Base-by-base conservation (phyloP, 163 green algal species). In the Scenedesmus sp. region DNA sequence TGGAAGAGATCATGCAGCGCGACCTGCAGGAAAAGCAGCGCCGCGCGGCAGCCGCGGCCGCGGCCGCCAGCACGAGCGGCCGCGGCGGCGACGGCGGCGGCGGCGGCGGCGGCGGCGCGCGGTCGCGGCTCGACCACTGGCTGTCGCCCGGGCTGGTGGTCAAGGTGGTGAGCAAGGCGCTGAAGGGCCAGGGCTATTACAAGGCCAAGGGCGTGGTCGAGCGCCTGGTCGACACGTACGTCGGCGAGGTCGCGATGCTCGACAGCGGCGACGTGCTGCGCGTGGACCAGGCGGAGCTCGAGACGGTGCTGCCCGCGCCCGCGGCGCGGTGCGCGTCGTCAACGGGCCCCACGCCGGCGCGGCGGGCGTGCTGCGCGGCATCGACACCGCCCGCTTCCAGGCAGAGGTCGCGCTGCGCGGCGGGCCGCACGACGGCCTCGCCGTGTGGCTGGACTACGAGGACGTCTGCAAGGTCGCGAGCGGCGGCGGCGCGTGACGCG, bases 111-210 rank as follows among this genome's bases (percentile, higher is more conserved):
- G 26, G 48, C 48, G 58, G 54, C 48, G 64, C 63, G 28, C 57
- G 45, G 29, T 65, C 58, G 13, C 70, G 81, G 44, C 51, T 83
- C 4, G 87, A 91, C 45, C 72, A 83, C 31, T 93, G 90, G 90
- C 83, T 95, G 31, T 36, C 63, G 6, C 53, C 70, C 15, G 85
- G 87, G 20, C 88, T 95, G 29, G 82, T 93, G 51, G 95, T 98
- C 42, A 98, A 99, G 90, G 91, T 98, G 17, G 79, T 98, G 82
- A 90, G 84, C 63, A 90, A 93, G 60, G 90, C 89, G 51, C 89
- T 98, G 70, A 91, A 92, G 70, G 84, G 91, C 44, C 60, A 91
- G 28, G 93, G 91, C 22, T 97, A 96, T 75, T 99, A 99, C 89
- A 99, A 98, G 75, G 70, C 94, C 60, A 81, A 81, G 74, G 88